Percentiles rank a stretch among this genome's conserved stretches.
phyloP scores from a whole-genome alignment of 306 rosid genomes.

The Senna siamea region DNA sequence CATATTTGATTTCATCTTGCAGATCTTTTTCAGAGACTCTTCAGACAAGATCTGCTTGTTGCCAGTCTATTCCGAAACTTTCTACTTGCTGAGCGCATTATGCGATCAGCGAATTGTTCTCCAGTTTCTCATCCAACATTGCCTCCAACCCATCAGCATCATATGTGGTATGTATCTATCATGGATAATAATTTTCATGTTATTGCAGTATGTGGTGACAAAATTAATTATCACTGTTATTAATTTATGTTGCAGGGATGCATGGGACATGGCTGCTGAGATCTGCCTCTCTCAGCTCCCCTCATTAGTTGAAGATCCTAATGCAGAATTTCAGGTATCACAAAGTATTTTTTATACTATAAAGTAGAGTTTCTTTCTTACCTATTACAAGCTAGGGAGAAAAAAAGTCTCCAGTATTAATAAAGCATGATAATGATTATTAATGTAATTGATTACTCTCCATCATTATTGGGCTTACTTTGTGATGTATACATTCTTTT shows the following conservation, averaged over 20 bases:
- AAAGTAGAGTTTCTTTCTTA: slow-evolving; percentile 19
- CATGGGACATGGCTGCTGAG: slow-evolving; percentile 99
- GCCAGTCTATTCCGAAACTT: slow-evolving; percentile 93
- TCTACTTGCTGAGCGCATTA: slow-evolving; percentile 95
- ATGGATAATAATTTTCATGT: slow-evolving; percentile 39
- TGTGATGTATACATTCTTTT: slow-evolving; percentile 16
- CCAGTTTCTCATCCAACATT: slow-evolving; percentile 89
- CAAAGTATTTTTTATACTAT: slow-evolving; percentile 17
- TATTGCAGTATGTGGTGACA: slow-evolving; percentile 17
- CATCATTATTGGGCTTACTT: slow-evolving; percentile 29
- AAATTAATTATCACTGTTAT: slow-evolving; percentile 32
- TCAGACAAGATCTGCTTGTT: slow-evolving; percentile 96
- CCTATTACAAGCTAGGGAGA: neutral
- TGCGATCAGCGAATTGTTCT: slow-evolving; percentile 98
- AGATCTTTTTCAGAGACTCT: slow-evolving; percentile 96
- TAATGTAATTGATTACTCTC: neutral
- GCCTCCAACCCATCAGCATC: slow-evolving; percentile 99
- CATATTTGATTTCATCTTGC: slow-evolving; percentile 44
- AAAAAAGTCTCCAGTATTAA: neutral
- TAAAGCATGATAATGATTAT: slow-evolving; percentile 2
- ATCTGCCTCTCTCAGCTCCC: slow-evolving; percentile 99
- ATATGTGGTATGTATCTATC: slow-evolving; percentile 85
- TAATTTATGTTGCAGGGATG: slow-evolving; percentile 80
- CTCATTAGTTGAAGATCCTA: slow-evolving; percentile 79
- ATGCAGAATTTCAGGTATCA: slow-evolving; percentile 81